Evolutionary conservation across 371 early-diverging fungal genomes (phyloP).

Genomic region (Chytridiales sp.): DNA sequence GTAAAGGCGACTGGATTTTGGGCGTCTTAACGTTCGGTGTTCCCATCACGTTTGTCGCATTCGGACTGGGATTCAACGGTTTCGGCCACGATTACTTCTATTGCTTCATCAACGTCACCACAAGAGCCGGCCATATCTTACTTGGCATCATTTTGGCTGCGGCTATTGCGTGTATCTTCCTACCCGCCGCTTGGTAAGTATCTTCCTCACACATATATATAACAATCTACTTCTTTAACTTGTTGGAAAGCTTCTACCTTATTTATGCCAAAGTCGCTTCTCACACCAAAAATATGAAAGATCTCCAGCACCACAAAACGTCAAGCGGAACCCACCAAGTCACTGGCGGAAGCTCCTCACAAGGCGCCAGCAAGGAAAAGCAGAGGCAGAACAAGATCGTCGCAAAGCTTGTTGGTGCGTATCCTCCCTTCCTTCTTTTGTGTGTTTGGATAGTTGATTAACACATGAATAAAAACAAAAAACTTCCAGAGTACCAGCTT

Average conservation of each 20-base stretch:
- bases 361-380: not conserved
- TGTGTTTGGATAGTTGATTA: not conserved
- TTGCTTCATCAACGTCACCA: constrained; percentile 1
- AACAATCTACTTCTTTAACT: not conserved
- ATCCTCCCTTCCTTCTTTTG: not conserved
- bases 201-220: not conserved
- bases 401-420: constrained; percentile 2
- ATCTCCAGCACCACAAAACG: not conserved
- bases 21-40: constrained; percentile 8
- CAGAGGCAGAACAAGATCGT: constrained; percentile 2
- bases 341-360: not conserved
- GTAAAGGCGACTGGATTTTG: constrained; percentile 2
- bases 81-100: not conserved
- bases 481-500: constrained; percentile 1
- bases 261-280: constrained; percentile 4
- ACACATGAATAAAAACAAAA: not conserved
- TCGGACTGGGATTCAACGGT: not conserved
- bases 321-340: constrained; percentile 1
- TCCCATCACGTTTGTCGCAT: not conserved
- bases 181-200: constrained; percentile 7
- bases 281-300: not conserved
- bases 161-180: not conserved
- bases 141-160: constrained; percentile 3
- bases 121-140: not conserved
- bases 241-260: constrained; percentile 1